These are phyloP conservation scores for Dothistroma septosporum DNA, from an alignment of 2,329 filamentous ascomycete genomes.

Conservation along the genomic window DNA sequence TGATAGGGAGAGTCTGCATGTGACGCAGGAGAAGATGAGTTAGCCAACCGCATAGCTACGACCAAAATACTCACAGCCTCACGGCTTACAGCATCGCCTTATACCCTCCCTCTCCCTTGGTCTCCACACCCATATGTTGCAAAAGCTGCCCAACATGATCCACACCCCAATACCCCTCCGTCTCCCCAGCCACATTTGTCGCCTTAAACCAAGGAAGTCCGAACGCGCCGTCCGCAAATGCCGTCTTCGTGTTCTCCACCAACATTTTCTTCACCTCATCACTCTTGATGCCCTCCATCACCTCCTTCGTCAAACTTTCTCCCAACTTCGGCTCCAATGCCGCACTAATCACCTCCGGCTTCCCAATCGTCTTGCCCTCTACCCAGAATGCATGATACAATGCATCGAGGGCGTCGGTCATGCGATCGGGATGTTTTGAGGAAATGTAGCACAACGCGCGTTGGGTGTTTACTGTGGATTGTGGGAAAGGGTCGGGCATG, in stretches of 20 bases:
- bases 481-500: slow-evolving; percentile 51
- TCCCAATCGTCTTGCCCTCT: slow-evolving; percentile 43
- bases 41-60: neutral
- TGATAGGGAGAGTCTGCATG: neutral
- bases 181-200: slow-evolving; percentile 51
- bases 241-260: slow-evolving; percentile 48
- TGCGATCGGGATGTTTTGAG: slow-evolving; percentile 39
- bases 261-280: slow-evolving; percentile 48
- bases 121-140: slow-evolving; percentile 51
- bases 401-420: slow-evolving; percentile 43
- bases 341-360: slow-evolving; percentile 43
- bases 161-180: slow-evolving; percentile 56
- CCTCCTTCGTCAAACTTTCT: slow-evolving; percentile 40
- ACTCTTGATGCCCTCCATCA: slow-evolving; percentile 32
- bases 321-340: slow-evolving; percentile 48
- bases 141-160: slow-evolving; percentile 56
- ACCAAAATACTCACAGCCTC: neutral
- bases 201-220: slow-evolving; percentile 59
- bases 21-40: neutral
- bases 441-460: slow-evolving; percentile 50
- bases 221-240: slow-evolving; percentile 55
- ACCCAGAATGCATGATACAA: slow-evolving; percentile 53
- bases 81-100: slow-evolving; percentile 36
- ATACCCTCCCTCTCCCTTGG: slow-evolving; percentile 34
- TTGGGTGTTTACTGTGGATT: slow-evolving; percentile 49